Conservation (phyloP, 257 asterid species). For the Solanum verrucosum region DNA sequence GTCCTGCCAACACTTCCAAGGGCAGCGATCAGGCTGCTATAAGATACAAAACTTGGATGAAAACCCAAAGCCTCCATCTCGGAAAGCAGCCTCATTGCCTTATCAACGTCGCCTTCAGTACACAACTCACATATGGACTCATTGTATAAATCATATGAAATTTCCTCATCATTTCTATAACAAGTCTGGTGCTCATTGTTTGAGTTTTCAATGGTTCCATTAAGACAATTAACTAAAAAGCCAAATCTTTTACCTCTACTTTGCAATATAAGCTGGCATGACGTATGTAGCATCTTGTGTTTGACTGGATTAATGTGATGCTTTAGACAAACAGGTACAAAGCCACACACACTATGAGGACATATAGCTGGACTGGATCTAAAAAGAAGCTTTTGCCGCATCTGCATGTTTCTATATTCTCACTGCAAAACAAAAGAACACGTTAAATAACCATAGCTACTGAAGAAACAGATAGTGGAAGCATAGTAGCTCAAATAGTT, state of each 20-base stretch:
- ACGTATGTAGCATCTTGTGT: not conserved
- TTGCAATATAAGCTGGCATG: not conserved
- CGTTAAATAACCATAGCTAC: not conserved
- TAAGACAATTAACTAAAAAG: conserved; percentile 2
- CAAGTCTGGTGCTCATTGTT: not conserved
- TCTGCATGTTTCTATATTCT: not conserved
- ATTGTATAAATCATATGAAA: conserved; percentile 42
- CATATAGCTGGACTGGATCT: not conserved
- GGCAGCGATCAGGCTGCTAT: conserved; percentile 38
- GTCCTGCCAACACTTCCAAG: conserved; percentile 78
- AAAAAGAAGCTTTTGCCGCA: not conserved
- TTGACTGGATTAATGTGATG: not conserved
- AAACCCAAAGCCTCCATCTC: conserved; percentile 77
- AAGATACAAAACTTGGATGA: conserved; percentile 38
- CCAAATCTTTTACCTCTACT: not conserved
- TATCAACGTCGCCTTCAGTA: conserved; percentile 52
- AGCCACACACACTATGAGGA: not conserved
- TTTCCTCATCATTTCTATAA: conserved; percentile 33
- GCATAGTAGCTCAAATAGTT: not conserved
- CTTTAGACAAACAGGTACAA: not conserved
- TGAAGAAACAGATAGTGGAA: not conserved
- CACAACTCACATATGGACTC: conserved; percentile 51
- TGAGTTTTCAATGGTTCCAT: not conserved
- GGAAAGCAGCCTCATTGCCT: conserved; percentile 63
- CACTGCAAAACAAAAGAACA: not conserved